Conservation (phyloP, 2,329 filamentous ascomycete genomes). For the Emericellopsis atlantica region DNA sequence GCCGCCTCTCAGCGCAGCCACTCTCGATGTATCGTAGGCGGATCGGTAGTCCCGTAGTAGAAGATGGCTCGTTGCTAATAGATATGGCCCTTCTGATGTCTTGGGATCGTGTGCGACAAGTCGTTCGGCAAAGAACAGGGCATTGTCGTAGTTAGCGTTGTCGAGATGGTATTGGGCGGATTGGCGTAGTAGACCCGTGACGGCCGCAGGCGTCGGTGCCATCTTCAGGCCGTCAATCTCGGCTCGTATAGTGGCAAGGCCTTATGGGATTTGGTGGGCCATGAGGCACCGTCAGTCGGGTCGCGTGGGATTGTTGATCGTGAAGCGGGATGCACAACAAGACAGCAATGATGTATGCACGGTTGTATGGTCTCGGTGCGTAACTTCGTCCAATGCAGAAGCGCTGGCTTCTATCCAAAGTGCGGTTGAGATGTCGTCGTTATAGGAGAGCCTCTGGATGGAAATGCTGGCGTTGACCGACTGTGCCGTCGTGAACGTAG, state of each 20-base stretch:
- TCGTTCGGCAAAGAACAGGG: conserved; percentile 84
- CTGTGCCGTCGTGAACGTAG: too few species aligned
- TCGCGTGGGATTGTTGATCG: neutral
- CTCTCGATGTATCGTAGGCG: conserved; percentile 72
- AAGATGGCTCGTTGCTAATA: conserved; percentile 75
- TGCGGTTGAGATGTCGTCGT: too few species aligned
- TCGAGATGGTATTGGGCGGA: conserved; percentile 64
- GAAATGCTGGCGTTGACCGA: too few species aligned
- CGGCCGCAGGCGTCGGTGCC: conserved; percentile 37
- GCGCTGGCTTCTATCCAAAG: too few species aligned
- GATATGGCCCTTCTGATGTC: conserved; percentile 67
- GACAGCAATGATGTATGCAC: neutral
- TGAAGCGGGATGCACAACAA: neutral
- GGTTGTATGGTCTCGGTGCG: too few species aligned
- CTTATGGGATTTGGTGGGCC: conserved; percentile 3
- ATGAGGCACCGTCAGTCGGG: neutral
- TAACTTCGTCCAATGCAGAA: too few species aligned
- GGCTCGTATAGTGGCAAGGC: neutral
- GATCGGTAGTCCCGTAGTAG: conserved; percentile 73
- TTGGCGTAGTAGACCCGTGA: conserved; percentile 43
- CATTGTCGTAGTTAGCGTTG: conserved; percentile 79
- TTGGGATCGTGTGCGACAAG: conserved; percentile 74
- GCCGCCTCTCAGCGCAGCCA: conserved; percentile 53
- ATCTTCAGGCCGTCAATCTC: conserved; percentile 18
- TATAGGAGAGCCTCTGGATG: too few species aligned